Percentiles rank a stretch among this genome's conserved stretches.
Evolutionary conservation across 768 basidiomycete genomes (phyloP).

Genomic region (Fomitopsis serialis): DNA sequence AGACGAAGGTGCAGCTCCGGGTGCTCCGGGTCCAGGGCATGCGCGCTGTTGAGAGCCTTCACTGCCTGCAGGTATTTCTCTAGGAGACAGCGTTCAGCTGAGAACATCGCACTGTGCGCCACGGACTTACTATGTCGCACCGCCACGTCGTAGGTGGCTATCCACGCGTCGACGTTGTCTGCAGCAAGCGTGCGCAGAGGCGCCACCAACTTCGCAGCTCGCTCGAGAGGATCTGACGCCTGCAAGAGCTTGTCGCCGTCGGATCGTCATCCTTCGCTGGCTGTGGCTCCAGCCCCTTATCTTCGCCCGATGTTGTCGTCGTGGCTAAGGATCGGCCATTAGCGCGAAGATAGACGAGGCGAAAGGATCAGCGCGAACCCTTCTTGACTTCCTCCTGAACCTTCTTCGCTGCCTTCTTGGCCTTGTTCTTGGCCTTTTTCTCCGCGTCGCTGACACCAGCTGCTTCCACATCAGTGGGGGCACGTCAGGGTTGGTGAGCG

Average conservation of each 20-base stretch:
- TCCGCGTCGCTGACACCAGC: slow-evolving; percentile 51
- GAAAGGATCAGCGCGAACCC: slow-evolving; percentile 35
- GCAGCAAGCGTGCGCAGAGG: slow-evolving; percentile 53
- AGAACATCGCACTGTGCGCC: background rate
- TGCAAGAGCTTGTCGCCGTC: slow-evolving; percentile 69
- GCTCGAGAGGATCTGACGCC: slow-evolving; percentile 62
- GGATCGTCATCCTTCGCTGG: slow-evolving; percentile 76
- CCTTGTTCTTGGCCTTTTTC: slow-evolving; percentile 84
- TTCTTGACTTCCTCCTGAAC: slow-evolving; percentile 68
- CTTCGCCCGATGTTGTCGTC: slow-evolving; percentile 43
- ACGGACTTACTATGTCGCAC: slow-evolving; percentile 67
- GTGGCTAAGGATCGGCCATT: slow-evolving; percentile 15
- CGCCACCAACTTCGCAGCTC: slow-evolving; percentile 64
- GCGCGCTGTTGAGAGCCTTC: slow-evolving; percentile 57
- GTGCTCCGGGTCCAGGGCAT: slow-evolving; percentile 44
- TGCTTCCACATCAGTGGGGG: no score
- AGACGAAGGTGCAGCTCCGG: slow-evolving; percentile 71
- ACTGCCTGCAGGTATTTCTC: slow-evolving; percentile 80
- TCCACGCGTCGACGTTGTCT: slow-evolving; percentile 64
- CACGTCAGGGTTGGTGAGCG: no score
- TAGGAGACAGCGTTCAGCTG: slow-evolving; percentile 22
- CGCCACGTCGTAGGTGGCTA: slow-evolving; percentile 74
- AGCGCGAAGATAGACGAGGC: background rate
- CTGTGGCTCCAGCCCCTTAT: slow-evolving; percentile 62
- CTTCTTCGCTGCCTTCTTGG: slow-evolving; percentile 73